phyloP scores from a whole-genome alignment of 108 stramenopile species.

The Nitzschia palea region DNA sequence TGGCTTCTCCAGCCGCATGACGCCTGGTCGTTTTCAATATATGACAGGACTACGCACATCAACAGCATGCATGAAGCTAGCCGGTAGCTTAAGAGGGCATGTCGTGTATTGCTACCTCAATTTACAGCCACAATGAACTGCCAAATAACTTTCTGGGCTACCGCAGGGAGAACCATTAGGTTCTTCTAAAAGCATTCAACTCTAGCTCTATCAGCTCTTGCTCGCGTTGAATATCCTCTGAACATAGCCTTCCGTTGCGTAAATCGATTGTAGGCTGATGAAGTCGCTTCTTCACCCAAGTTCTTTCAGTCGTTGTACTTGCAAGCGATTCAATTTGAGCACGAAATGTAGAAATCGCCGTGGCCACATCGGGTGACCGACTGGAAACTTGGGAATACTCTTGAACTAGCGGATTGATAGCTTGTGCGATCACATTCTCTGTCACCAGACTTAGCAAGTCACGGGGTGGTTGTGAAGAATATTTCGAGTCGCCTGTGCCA shows the following conservation, averaged over 20 bases:
- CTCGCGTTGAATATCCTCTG: not conserved
- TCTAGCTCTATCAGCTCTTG: not conserved
- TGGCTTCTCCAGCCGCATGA: not conserved
- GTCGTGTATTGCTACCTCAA: not conserved
- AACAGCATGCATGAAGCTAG: not conserved
- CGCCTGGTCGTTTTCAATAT: not conserved
- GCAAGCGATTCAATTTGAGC: not conserved
- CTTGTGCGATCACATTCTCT: slow-evolving; percentile 45
- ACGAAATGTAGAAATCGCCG: slow-evolving; percentile 34
- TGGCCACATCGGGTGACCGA: slow-evolving; percentile 21
- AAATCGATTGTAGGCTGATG: slow-evolving; percentile 56
- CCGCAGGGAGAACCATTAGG: not conserved
- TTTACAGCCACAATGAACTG: not conserved
- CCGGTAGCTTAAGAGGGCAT: not conserved
- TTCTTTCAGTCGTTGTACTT: slow-evolving; percentile 15
- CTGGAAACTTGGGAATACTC: slow-evolving; percentile 26
- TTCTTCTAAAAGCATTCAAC: not conserved
- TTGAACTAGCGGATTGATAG: slow-evolving; percentile 43
- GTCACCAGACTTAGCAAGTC: slow-evolving; percentile 25
- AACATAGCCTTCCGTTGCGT: slow-evolving; percentile 15
- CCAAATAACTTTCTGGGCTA: not conserved
- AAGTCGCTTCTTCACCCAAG: slow-evolving; percentile 37
- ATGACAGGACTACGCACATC: not conserved
- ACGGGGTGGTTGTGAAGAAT: slow-evolving; percentile 23
- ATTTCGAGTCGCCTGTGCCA: slow-evolving; percentile 54